Base-by-base conservation (phyloP, 148 eudicot genomes). In the Cornus kousa region DNA sequence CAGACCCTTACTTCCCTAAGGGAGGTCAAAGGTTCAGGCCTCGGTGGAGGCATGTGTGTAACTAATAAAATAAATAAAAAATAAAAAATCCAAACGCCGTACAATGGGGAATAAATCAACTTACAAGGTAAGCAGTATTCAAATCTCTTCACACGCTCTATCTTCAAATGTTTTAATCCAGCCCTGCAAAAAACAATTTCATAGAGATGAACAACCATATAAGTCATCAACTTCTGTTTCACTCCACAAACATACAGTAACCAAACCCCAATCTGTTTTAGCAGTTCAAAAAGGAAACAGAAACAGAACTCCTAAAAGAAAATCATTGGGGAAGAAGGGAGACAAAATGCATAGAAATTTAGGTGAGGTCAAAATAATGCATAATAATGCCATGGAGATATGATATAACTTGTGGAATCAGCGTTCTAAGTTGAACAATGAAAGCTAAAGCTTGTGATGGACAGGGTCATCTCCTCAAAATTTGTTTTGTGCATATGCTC, bases 101-200 rank as follows among this genome's bases (percentile, higher is more conserved):
- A 11, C 4, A 48, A 3, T 62, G 66, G 66, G 9, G 65, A 32
- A 33, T 33, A 74, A 65, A 43, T 62, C 59, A 72, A 90, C 99
- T 89, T 80, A 95, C 99, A 93, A 50, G 99, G 99, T 82, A 95
- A 88, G 86, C 99, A 95, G 76, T 95, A 95, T 83, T 95, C 97
- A 77, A 90, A 95, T 73, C 89, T 91, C 93, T 93, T 95, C 50
- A 91, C 87, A 32, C 97, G 97, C 1, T 95, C 99, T 85, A 87
- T 68, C 85, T 90, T 95, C 89, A 93, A 35, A 80, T 89, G 95
- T 75, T 84, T 90, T 59, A 96, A 82, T 71, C 95, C 97, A 84
- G 93, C 85, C 92, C 99, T 95, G 89, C 78, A 87, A 76, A 68
- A 82, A 66, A 46, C 46, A 79, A 78, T 35, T 68, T 73, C 46